phyloP scores from a whole-genome alignment of 257 asterid species.

The Fraxinus anomala region DNA sequence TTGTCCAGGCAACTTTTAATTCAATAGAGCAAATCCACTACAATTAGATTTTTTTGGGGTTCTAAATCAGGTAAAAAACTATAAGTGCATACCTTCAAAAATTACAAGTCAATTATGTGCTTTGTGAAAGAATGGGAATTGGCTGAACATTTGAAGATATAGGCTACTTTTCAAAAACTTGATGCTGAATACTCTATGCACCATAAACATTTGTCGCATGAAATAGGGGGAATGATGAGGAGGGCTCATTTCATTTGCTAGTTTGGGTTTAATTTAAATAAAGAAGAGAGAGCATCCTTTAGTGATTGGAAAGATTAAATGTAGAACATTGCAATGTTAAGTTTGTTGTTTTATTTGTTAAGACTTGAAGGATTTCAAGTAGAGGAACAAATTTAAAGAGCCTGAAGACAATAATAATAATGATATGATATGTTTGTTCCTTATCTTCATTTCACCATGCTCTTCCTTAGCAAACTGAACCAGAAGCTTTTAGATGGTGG shows the following conservation, averaged over 20 bases:
- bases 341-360: neutral
- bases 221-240: neutral
- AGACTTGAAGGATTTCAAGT: neutral
- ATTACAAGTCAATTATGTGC: neutral
- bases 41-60: neutral
- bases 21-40: neutral
- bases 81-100: neutral
- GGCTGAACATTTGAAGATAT: neutral
- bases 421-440: neutral
- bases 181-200: neutral
- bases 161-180: neutral
- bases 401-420: neutral
- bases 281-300: neutral
- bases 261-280: neutral
- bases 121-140: neutral
- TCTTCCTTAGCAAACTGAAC: neutral
- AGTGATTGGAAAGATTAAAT: neutral
- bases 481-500: conserved; percentile 3
- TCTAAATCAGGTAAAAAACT: neutral
- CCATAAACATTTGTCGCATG: neutral
- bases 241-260: neutral
- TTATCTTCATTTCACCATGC: neutral
- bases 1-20: neutral
- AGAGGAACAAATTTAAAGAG: neutral
- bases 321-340: neutral